Evolutionary conservation across 176 grass and related monocot genomes (phyloP).

Genomic region (Zea luxurians): DNA sequence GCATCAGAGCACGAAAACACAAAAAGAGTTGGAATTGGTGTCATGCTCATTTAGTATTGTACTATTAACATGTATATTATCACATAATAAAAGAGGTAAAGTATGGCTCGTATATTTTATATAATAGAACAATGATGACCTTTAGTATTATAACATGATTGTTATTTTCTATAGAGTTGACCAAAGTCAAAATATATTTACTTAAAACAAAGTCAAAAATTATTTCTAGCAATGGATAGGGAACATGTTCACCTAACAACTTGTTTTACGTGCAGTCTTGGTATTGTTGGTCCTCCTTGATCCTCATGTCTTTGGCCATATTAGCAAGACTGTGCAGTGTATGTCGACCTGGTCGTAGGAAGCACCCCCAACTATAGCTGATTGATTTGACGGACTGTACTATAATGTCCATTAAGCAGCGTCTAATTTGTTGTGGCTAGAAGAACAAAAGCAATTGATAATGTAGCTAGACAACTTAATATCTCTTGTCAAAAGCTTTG

Average conservation of each 20-base stretch:
- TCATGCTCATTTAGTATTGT: no score
- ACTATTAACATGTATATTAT: no score
- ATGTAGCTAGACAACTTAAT: not conserved
- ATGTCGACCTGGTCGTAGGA: constrained; percentile 22
- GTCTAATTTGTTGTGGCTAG: constrained; percentile 1
- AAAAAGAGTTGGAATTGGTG: no score
- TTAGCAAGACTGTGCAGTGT: constrained; percentile 37
- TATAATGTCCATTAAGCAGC: constrained; percentile 25
- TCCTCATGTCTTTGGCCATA: constrained; percentile 31
- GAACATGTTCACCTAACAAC: constrained; percentile 39
- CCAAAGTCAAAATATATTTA: no score
- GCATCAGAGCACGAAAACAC: no score
- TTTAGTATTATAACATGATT: no score
- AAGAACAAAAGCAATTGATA: not conserved
- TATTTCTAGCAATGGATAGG: not conserved
- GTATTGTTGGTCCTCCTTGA: not conserved
- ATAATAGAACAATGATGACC: no score
- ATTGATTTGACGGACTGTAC: constrained; percentile 2
- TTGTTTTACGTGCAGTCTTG: constrained; percentile 47
- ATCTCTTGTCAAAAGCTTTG: constrained; percentile 15
- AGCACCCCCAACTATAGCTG: constrained; percentile 13
- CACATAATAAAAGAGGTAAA: no score
- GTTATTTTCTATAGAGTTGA: no score
- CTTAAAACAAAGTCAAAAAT: no score
- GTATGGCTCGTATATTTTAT: no score